These are phyloP conservation scores for Pseudogymnoascus destructans DNA, from an alignment of 2,329 filamentous ascomycete species.

Conservation along the genomic window DNA sequence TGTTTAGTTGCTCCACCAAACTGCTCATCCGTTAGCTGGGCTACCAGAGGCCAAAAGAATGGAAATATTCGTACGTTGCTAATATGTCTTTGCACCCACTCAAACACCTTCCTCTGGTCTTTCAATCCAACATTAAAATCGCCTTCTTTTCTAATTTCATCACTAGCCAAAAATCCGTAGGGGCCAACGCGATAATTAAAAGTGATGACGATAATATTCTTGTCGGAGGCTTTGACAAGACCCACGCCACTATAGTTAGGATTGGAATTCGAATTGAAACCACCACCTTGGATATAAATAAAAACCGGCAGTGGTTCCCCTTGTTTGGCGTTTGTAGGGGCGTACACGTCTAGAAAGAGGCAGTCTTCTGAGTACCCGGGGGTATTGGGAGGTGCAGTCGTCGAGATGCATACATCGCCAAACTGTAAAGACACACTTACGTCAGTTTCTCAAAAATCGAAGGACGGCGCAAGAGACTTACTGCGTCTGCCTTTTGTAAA, in stretches of 20 bases:
- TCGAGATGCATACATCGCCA: slow-evolving; percentile 18
- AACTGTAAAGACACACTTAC: slow-evolving; percentile 14
- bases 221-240: slow-evolving; percentile 43
- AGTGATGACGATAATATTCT: slow-evolving; percentile 54
- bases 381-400: slow-evolving; percentile 18
- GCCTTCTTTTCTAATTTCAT: slow-evolving; percentile 36
- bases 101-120: slow-evolving; percentile 54
- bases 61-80: slow-evolving; percentile 25
- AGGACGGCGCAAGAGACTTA: slow-evolving; percentile 12
- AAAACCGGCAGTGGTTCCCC: slow-evolving; percentile 46
- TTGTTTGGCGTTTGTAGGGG: slow-evolving; percentile 38
- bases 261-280: slow-evolving; percentile 39
- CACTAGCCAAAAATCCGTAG: slow-evolving; percentile 56
- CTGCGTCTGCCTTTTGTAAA: slow-evolving; percentile 19
- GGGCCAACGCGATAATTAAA: slow-evolving; percentile 67
- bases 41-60: neutral
- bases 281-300: slow-evolving; percentile 45
- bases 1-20: slow-evolving; percentile 59
- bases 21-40: slow-evolving; percentile 22
- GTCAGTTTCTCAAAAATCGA: neutral
- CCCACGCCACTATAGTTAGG: slow-evolving; percentile 46
- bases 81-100: slow-evolving; percentile 59
- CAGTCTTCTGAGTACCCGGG: slow-evolving; percentile 47
- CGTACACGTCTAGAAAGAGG: slow-evolving; percentile 52
- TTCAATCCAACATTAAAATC: slow-evolving; percentile 56